Evolutionary conservation across 164 flowering plant species (phyloP).

Genomic region (Piper betle): DNA sequence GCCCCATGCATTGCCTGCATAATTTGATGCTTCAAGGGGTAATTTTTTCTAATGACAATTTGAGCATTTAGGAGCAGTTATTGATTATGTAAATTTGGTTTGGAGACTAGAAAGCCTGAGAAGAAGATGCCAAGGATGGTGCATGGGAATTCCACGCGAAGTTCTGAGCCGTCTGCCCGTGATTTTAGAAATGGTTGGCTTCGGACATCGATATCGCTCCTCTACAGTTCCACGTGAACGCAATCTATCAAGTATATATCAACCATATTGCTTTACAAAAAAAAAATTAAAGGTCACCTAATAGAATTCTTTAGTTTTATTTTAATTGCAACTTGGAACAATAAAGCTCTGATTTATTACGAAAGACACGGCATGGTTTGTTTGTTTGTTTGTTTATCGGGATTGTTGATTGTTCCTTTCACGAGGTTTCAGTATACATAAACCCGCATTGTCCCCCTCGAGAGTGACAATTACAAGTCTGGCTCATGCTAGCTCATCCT

Average conservation of each 20-base stretch:
- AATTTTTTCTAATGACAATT: no score
- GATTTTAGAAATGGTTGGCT: constrained; percentile 9
- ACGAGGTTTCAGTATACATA: background rate
- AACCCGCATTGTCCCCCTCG: no score
- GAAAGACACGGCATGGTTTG: background rate
- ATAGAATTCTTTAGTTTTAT: background rate
- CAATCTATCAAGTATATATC: background rate
- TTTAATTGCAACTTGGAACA: background rate
- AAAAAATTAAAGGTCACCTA: background rate
- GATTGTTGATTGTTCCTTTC: no score
- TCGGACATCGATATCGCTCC: background rate
- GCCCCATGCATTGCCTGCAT: no score
- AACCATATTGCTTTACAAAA: background rate
- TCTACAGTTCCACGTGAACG: constrained; percentile 3
- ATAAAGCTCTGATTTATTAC: background rate
- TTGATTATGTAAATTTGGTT: no score
- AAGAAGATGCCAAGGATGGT: constrained; percentile 11
- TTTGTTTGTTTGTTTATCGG: background rate
- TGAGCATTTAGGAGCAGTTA: no score
- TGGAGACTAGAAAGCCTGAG: background rate
- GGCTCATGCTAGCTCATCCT: no score
- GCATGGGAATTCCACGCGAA: constrained; percentile 57
- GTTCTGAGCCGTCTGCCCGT: constrained; percentile 45
- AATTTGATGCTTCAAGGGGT: no score
- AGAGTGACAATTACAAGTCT: background rate